phyloP scores from a whole-genome alignment of 2,329 filamentous ascomycete species.

The Aplosporella prunicola region DNA sequence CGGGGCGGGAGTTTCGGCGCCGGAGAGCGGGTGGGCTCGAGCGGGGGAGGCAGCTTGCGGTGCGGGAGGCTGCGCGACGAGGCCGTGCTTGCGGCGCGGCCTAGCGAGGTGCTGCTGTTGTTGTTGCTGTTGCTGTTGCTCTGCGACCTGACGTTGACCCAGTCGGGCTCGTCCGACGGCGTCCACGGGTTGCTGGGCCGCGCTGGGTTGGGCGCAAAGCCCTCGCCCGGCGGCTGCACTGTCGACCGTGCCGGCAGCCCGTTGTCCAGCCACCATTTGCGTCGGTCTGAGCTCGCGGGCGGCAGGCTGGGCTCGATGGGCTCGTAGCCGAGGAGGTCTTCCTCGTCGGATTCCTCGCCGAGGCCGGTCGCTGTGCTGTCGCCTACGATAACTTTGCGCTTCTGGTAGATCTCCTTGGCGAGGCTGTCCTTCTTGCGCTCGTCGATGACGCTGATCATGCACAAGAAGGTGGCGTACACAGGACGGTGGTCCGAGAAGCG shows the following conservation, averaged over 20 bases:
- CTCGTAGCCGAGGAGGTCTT: conserved; percentile 73
- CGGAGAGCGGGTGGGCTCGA: conserved; percentile 13
- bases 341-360: conserved; percentile 58
- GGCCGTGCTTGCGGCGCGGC: conserved; percentile 1
- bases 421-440: conserved; percentile 63
- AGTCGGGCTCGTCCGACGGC: conserved; percentile 66
- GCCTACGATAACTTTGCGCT: conserved; percentile 57
- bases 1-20: conserved; percentile 22
- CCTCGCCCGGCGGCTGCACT: conserved; percentile 54
- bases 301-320: conserved; percentile 69
- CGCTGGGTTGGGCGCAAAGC: conserved; percentile 60
- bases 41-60: conserved; percentile 12
- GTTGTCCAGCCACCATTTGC: conserved; percentile 58
- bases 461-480: conserved; percentile 83
- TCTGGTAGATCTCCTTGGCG: conserved; percentile 63
- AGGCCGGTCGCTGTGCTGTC: conserved; percentile 48
- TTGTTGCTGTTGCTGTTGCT: neutral
- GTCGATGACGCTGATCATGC: conserved; percentile 70
- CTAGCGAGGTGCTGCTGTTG: conserved; percentile 3
- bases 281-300: conserved; percentile 51
- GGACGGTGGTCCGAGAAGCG: conserved; percentile 94
- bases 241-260: conserved; percentile 66
- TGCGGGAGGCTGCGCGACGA: conserved; percentile 18
- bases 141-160: conserved; percentile 48
- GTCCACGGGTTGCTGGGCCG: conserved; percentile 76